Base-by-base conservation (phyloP, 75 land plant species). In the Pinus albicaulis region DNA sequence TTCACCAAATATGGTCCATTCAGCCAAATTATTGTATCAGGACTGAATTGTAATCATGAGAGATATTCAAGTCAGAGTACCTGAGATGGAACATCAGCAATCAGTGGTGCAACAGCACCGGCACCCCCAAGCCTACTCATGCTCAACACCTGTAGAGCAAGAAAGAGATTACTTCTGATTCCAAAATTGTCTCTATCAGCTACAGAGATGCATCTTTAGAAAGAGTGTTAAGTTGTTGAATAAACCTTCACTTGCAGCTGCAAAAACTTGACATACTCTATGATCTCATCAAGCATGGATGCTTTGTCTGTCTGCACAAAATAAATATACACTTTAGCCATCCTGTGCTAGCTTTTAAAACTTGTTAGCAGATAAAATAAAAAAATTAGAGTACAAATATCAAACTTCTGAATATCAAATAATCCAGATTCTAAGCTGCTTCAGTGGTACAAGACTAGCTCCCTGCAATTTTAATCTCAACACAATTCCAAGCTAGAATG, bases 271-370 rank as follows among this genome's bases (percentile, higher is more conserved):
- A 93, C 96, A 76, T 93, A 93, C 56, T 89, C 91, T 73, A 93
- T 93, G 81, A 93, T 93, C 82, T 93, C 96, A 78, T 93, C 96
- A 55, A 93, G 86, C 96, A 93, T 93, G 55, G 96, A 93, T 15
- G 96, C 96, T 82, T 93, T 93, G 85, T 93, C 96, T 65, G 96
- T 93, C 96, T 93, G 87, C 72, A 55, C 69, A 78, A 71, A 44
- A 71, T 68, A 22, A 68, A 68, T 10, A 12, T n/a, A 68, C 71
- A 13, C n/a, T 68, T 68, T 41, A 68, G 71, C 23, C 24, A 41
- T 3, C 71, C 71, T 68, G 12, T 20, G 12, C 24, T 68, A 41
- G 53, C 53, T 38, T 20, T 38, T 68, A 1, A 25, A 6, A 68
- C 41, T 38, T 44, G 48, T 13, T 38, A 68, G n/a, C n/a, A 64